These are phyloP conservation scores for Erucastrum elatum DNA, from an alignment of 345 rosid species.

Conservation along the genomic window DNA sequence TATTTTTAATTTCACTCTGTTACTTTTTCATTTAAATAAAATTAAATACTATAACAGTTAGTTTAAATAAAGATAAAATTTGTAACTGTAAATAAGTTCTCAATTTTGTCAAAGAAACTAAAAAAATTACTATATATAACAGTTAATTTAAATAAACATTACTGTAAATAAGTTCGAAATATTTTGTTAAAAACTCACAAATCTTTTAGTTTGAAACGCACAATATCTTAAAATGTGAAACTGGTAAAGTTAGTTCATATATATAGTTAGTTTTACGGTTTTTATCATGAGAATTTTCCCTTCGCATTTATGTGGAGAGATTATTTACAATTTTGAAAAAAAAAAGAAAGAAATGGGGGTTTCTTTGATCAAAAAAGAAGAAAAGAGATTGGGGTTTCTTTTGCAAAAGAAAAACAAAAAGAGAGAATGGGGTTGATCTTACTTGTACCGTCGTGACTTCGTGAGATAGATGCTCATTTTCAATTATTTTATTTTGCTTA, in stretches of 20 bases:
- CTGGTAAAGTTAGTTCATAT: not conserved
- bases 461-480: constrained; percentile 15
- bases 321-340: not conserved
- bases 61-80: not conserved
- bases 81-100: not conserved
- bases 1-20: not conserved
- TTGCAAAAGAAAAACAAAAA: not conserved
- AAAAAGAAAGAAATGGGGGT: not conserved
- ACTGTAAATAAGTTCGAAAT: not conserved
- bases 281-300: not conserved
- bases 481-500: constrained; percentile 8
- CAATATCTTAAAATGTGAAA: not conserved
- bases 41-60: not conserved
- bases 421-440: constrained; percentile 4
- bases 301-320: not conserved
- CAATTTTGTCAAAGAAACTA: not conserved
- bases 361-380: not conserved
- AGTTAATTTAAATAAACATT: not conserved
- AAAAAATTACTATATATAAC: not conserved
- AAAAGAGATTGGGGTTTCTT: not conserved
- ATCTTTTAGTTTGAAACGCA: not conserved
- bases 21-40: not conserved
- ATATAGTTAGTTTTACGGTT: too few relatives aligned
- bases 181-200: not conserved
- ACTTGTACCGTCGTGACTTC: not conserved